A percentile compares a stretch with the other conserved stretches of the same genome.
These are phyloP conservation scores for Ogataea naganishii DNA, from an alignment of 805 yeast genomes.

Conservation along the genomic window DNA sequence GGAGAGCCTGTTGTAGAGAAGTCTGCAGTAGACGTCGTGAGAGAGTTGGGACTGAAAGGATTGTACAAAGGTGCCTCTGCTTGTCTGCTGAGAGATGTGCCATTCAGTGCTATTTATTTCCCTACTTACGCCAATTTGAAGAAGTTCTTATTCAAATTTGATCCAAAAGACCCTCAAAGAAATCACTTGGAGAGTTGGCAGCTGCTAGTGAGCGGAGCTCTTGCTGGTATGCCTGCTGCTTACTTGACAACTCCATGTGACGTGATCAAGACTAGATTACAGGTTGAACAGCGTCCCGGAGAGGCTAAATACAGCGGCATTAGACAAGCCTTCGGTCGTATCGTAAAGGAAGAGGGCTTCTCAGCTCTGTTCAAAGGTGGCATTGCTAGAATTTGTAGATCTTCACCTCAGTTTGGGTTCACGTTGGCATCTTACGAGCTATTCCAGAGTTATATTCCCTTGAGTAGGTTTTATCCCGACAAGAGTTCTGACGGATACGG, in stretches of 20 bases:
- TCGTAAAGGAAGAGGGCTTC: slow-evolving; percentile 74
- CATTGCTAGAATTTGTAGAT: slow-evolving; percentile 85
- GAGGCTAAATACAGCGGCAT: slow-evolving; percentile 75
- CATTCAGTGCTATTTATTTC: slow-evolving; percentile 94
- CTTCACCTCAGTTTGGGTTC: slow-evolving; percentile 97
- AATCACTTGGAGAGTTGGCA: slow-evolving; percentile 72
- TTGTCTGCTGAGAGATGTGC: slow-evolving; percentile 89
- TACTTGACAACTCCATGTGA: slow-evolving; percentile 95
- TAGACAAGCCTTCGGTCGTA: slow-evolving; percentile 64
- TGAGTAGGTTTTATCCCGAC: slow-evolving; percentile 31
- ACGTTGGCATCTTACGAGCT: slow-evolving; percentile 96
- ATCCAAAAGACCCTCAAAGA: slow-evolving; percentile 57
- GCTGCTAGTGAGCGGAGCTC: slow-evolving; percentile 77
- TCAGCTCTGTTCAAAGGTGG: slow-evolving; percentile 94
- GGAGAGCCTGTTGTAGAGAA: slow-evolving; percentile 25
- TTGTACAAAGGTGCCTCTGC: slow-evolving; percentile 88
- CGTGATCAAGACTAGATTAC: slow-evolving; percentile 91
- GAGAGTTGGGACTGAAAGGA: slow-evolving; percentile 74
- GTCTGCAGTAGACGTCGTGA: slow-evolving; percentile 65
- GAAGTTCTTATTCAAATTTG: slow-evolving; percentile 70
- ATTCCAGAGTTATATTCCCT: slow-evolving; percentile 71
- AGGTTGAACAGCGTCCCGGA: slow-evolving; percentile 70
- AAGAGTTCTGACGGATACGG: slow-evolving; percentile 20
- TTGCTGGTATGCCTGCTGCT: slow-evolving; percentile 98
- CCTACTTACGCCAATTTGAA: slow-evolving; percentile 94